phyloP scores from a whole-genome alignment of 2,329 filamentous ascomycete genomes.

The Monascus ruber region DNA sequence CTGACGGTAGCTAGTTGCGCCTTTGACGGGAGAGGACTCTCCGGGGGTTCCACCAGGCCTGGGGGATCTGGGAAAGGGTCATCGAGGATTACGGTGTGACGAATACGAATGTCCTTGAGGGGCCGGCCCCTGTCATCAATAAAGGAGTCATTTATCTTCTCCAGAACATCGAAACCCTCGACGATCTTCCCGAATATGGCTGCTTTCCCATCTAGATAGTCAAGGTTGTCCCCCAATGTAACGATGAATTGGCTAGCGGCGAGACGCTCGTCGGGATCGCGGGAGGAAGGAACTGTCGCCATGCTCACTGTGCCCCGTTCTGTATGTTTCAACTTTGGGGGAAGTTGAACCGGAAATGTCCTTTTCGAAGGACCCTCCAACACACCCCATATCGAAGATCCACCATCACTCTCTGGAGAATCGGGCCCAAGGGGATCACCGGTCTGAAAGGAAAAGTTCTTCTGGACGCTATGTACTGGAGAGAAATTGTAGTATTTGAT shows the following conservation, averaged over 20 bases:
- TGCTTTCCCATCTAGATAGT: conserved; percentile 86
- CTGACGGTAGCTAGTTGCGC: conserved; percentile 83
- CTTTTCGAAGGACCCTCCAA: conserved; percentile 59
- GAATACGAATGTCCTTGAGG: conserved; percentile 86
- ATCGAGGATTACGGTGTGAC: conserved; percentile 83
- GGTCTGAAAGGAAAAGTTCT: conserved; percentile 91
- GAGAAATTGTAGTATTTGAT: conserved; percentile 98
- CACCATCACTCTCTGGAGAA: conserved; percentile 76
- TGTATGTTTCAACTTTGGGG: conserved; percentile 75
- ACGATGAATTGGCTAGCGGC: conserved; percentile 91
- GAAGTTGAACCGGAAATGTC: conserved; percentile 73
- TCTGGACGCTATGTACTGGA: conserved; percentile 82
- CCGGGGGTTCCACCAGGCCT: conserved; percentile 62
- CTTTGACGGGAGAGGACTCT: conserved; percentile 69
- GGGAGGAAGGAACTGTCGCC: conserved; percentile 71
- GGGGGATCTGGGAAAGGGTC: conserved; percentile 80
- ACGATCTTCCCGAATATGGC: conserved; percentile 92
- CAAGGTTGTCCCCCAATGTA: conserved; percentile 77
- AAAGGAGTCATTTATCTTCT: conserved; percentile 86
- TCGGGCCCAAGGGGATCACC: conserved; percentile 86
- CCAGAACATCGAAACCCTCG: conserved; percentile 85
- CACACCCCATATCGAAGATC: conserved; percentile 83
- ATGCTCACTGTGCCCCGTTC: conserved; percentile 92
- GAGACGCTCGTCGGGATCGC: conserved; percentile 68
- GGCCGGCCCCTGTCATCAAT: conserved; percentile 77